These are phyloP conservation scores for Thinopyrum elongatum DNA, from an alignment of 176 grass and related monocot species.

Conservation along the genomic window DNA sequence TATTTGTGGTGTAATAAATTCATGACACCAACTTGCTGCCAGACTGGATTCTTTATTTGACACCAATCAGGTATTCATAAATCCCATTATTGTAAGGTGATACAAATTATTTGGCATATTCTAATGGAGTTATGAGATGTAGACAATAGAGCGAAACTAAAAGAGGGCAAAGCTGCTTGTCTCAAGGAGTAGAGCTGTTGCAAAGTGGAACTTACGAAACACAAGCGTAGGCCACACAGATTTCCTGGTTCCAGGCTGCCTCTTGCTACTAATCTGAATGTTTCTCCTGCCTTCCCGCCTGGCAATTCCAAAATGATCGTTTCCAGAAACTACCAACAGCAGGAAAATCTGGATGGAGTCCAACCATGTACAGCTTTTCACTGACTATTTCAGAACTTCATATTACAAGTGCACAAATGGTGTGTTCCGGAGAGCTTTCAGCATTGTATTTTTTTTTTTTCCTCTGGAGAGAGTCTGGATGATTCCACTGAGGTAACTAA, in stretches of 20 bases:
- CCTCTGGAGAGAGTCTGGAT: neutral
- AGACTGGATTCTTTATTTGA: conserved; percentile 25
- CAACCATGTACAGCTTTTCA: neutral
- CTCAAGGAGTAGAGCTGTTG: conserved; percentile 20
- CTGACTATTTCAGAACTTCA: conserved; percentile 26
- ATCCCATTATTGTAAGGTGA: neutral
- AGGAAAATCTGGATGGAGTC: neutral
- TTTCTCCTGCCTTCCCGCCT: conserved; percentile 18
- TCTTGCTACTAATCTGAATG: conserved; percentile 21
- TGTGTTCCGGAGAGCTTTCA: neutral
- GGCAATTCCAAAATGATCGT: conserved; percentile 11
- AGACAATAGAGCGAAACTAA: conserved; percentile 17
- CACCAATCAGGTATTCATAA: conserved; percentile 23
- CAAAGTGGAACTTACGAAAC: conserved; percentile 15
- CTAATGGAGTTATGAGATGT: conserved; percentile 15
- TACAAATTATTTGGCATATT: conserved; percentile 19
- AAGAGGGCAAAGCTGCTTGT: conserved; percentile 14
- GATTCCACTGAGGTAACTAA: conserved; percentile 5
- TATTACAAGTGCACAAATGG: conserved; percentile 4
- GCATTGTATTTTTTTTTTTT: neutral
- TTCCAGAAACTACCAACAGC: neutral
- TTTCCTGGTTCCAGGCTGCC: conserved; percentile 24
- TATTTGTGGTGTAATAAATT: neutral
- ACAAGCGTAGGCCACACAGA: neutral
- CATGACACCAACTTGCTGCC: conserved; percentile 22